phyloP scores from a whole-genome alignment of 768 basidiomycete genomes.

The Lentinula guzmanii region DNA sequence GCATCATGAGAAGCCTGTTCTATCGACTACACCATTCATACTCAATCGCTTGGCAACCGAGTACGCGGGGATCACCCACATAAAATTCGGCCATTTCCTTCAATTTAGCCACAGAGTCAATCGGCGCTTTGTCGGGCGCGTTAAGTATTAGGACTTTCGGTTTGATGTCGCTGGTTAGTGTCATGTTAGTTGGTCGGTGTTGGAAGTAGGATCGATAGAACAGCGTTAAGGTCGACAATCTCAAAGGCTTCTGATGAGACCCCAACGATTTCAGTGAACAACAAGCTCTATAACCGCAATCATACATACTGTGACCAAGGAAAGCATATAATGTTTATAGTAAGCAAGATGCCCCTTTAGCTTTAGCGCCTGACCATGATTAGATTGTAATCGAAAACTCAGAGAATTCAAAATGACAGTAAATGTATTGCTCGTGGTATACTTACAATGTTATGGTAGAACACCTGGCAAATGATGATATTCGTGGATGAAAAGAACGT shows the following conservation, averaged over 20 bases:
- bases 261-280: not conserved
- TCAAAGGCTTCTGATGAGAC: not conserved
- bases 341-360: not conserved
- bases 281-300: no score
- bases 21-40: not conserved
- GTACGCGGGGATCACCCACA: not conserved
- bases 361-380: no score
- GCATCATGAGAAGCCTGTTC: constrained; percentile 5
- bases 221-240: not conserved
- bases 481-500: no score
- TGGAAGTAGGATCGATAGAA: not conserved
- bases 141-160: constrained; percentile 6
- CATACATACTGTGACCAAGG: not conserved
- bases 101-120: not conserved
- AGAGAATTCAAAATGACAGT: no score
- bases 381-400: no score
- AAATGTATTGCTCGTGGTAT: no score
- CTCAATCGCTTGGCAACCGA: not conserved
- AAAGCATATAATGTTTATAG: not conserved
- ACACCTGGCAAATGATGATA: no score
- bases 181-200: not conserved
- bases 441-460: no score
- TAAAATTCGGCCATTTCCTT: constrained; percentile 1
- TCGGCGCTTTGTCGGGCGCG: not conserved
- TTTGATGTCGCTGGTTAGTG: not conserved